Evolutionary conservation across 169 alveolate species (phyloP), one percentile per base, ranked within the genome.

Genomic region (Babesia bigemina): DNA sequence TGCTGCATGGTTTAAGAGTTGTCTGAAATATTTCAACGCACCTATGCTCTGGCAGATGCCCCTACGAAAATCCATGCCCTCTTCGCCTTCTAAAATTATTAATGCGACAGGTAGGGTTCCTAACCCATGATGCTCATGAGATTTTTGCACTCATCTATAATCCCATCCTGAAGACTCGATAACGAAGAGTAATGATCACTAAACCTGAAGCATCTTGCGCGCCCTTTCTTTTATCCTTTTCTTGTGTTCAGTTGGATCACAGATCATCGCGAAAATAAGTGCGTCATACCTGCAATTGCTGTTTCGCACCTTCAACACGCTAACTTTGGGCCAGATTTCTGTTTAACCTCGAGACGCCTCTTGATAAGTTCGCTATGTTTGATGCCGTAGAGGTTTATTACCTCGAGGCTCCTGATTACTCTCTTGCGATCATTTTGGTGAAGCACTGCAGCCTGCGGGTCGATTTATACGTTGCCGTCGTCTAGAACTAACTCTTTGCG

Each of bases 401-500:
- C 73, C 42, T 73, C 72, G 16, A 82, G 58, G 42, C 85, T 73
- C 57, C 89, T 12, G 13, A 63, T 9, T 22, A 88, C 77, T 57
- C 93, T 66, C 55, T 88, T 88, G 42, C 93, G 85, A 62, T 88
- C 93, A 75, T 88, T 88, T 73, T 55, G 42, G 52, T 88, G 93
- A 14, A 88, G 71, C 28, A 56, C 78, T 28, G 71, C 63, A 29
- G 93, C 93, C 79, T 74, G 44, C 57, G 39, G 21, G 39, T 11
- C 7, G 19, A 45, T 16, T 4, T 45, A 4, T 45, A 1, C 14
- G 50, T 45, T 16, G 8, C n/a, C 50, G 9, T 63, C 0, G 22
- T 26, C 8, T n/a, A 48, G n/a, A 29, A 33, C 53, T 49, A 8
- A 74, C 84, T 42, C 93, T 66, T 73, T 85, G 91, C 66, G 79